Conservation (phyloP, 805 yeast genomes). For the Kuraishia ogatae region DNA sequence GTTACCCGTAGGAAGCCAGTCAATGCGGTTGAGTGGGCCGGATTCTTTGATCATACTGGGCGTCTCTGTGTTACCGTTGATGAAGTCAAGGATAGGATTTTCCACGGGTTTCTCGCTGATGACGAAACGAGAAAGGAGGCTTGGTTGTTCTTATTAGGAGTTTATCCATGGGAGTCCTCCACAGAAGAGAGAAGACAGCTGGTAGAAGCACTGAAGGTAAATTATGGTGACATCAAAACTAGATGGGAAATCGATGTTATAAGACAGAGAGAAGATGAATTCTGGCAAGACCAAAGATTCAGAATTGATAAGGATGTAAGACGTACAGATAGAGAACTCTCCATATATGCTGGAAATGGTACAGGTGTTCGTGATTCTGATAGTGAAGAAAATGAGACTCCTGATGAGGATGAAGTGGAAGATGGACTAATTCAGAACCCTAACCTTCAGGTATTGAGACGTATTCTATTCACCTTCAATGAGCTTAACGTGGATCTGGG, state of each 20-base stretch:
- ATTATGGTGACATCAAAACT: conserved; percentile 44
- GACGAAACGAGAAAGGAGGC: conserved; percentile 55
- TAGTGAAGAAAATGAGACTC: conserved; percentile 19
- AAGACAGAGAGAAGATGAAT: conserved; percentile 43
- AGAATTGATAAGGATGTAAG: conserved; percentile 91
- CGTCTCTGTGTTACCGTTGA: conserved; percentile 59
- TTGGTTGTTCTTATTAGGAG: conserved; percentile 79
- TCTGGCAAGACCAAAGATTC: conserved; percentile 83
- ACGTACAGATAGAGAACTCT: conserved; percentile 77
- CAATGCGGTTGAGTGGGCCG: conserved; percentile 70
- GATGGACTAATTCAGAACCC: conserved; percentile 67
- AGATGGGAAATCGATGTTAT: conserved; percentile 63
- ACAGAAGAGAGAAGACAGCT: conserved; percentile 56
- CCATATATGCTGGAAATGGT: conserved; percentile 44
- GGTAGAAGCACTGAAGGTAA: conserved; percentile 41
- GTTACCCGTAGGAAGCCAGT: conserved; percentile 64
- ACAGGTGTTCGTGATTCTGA: conserved; percentile 30
- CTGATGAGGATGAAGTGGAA: conserved; percentile 35
- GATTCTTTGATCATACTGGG: conserved; percentile 76
- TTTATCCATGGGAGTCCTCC: conserved; percentile 86
- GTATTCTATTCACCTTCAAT: conserved; percentile 78
- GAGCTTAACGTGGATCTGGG: conserved; percentile 79
- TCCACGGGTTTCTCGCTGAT: conserved; percentile 78
- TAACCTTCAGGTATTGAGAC: conserved; percentile 63
- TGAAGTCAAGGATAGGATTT: conserved; percentile 76